phyloP scores from a whole-genome alignment of 1,139 yeast species.

The Yamadazyma taylorii region DNA sequence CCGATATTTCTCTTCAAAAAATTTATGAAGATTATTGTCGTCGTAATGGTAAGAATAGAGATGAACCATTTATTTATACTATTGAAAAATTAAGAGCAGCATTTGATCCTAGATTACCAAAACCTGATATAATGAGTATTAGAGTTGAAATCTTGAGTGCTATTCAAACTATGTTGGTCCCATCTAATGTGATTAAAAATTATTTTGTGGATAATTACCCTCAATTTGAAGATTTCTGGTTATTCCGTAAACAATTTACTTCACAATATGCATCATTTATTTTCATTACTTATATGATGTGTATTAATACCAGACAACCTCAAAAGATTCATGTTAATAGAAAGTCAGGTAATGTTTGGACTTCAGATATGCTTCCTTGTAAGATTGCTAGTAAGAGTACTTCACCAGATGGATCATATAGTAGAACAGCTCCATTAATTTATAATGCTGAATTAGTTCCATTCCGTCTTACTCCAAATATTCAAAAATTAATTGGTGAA shows the following conservation, averaged over 20 bases:
- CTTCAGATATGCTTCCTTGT: constrained; percentile 93
- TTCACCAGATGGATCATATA: constrained; percentile 57
- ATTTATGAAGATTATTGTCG: constrained; percentile 89
- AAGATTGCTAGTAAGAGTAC: constrained; percentile 66
- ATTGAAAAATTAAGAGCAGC: constrained; percentile 89
- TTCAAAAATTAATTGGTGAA: constrained; percentile 92
- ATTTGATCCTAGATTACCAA: constrained; percentile 87
- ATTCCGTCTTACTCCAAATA: constrained; percentile 92
- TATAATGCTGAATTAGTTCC: constrained; percentile 95
- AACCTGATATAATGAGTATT: constrained; percentile 86
- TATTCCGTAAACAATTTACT: constrained; percentile 92
- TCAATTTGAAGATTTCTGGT: constrained; percentile 92
- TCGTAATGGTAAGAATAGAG: constrained; percentile 71
- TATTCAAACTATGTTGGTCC: constrained; percentile 83
- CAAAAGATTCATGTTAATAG: constrained; percentile 85
- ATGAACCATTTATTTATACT: constrained; percentile 86
- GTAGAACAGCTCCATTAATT: constrained; percentile 78
- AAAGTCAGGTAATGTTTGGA: constrained; percentile 87
- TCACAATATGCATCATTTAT: constrained; percentile 95
- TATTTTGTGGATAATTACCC: constrained; percentile 62
- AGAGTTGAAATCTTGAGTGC: constrained; percentile 90
- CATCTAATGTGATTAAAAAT: constrained; percentile 79
- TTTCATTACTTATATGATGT: constrained; percentile 92
- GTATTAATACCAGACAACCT: constrained; percentile 91
- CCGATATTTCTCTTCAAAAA: constrained; percentile 78